These are phyloP conservation scores for Xerocomus cyaneibrunnescens DNA, from an alignment of 1,284 basidiomycete species.

Conservation along the genomic window DNA sequence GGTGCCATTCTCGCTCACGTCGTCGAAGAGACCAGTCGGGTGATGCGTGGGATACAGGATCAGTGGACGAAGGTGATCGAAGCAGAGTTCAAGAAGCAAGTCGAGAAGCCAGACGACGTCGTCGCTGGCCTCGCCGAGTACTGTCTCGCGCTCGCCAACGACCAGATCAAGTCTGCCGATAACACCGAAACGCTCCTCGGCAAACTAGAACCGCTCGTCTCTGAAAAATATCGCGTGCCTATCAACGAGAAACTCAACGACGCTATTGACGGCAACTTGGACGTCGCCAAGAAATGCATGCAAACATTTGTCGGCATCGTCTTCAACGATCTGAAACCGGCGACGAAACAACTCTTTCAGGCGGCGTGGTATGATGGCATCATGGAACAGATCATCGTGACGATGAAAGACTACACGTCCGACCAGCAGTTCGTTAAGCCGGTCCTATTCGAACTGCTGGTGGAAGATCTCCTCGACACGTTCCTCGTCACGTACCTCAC, in stretches of 20 bases:
- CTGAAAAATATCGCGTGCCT: constrained; percentile 83
- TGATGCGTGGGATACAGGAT: constrained; percentile 89
- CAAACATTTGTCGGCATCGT: constrained; percentile 93
- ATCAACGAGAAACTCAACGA: constrained; percentile 91
- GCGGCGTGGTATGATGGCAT: constrained; percentile 87
- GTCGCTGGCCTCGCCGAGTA: constrained; percentile 93
- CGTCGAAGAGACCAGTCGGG: constrained; percentile 83
- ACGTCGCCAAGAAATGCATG: constrained; percentile 96
- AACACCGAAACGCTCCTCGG: constrained; percentile 85
- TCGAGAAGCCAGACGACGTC: constrained; percentile 87
- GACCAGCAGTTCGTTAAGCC: constrained; percentile 92
- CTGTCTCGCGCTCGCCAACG: constrained; percentile 96
- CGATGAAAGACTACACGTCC: constrained; percentile 92
- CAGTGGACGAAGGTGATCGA: constrained; percentile 89
- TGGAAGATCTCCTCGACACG: constrained; percentile 91
- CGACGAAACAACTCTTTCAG: constrained; percentile 85
- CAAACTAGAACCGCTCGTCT: constrained; percentile 89
- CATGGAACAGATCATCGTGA: constrained; percentile 86
- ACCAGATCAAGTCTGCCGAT: constrained; percentile 96
- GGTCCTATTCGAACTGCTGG: constrained; percentile 86
- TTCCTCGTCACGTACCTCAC: constrained; percentile 93
- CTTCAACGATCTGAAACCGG: constrained; percentile 93
- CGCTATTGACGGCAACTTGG: constrained; percentile 97
- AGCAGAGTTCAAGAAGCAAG: constrained; percentile 83
- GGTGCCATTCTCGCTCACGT: constrained; percentile 91